Evolutionary conservation across 495 filamentous ascomycete species (phyloP).

Genomic region (Podospora tetraspora): DNA sequence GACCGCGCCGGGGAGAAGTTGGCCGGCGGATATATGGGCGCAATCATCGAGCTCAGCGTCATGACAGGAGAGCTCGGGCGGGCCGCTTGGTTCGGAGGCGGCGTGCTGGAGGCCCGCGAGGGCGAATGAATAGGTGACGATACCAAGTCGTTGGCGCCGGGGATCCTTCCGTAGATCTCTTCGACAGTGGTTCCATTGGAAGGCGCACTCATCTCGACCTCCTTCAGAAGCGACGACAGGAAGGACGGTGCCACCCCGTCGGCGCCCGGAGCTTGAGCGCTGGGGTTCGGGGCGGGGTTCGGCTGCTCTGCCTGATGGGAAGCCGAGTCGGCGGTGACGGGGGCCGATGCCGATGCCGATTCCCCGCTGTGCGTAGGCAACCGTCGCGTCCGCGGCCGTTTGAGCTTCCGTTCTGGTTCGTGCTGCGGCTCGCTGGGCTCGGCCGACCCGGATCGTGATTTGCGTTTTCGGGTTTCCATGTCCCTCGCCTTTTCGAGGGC

Average conservation of each 20-base stretch:
- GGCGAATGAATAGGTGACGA: slow-evolving; percentile 75
- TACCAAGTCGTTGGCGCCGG: slow-evolving; percentile 42
- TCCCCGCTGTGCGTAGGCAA: slow-evolving; percentile 34
- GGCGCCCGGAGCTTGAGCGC: slow-evolving; percentile 14
- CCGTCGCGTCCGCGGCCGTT: slow-evolving; percentile 68
- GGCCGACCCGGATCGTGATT: slow-evolving; percentile 62
- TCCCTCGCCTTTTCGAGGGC: slow-evolving; percentile 79
- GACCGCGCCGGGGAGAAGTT: slow-evolving; percentile 52
- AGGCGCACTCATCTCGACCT: slow-evolving; percentile 68
- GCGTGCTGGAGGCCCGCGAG: slow-evolving; percentile 61
- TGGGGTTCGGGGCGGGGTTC: slow-evolving; percentile 15
- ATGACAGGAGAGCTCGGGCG: slow-evolving; percentile 64
- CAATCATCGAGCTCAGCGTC: slow-evolving; percentile 56
- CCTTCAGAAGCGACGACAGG: slow-evolving; percentile 74
- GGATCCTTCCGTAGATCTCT: slow-evolving; percentile 40
- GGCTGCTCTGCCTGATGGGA: slow-evolving; percentile 31
- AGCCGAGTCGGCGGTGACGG: slow-evolving; percentile 29
- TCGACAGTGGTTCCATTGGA: slow-evolving; percentile 51
- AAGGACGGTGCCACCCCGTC: slow-evolving; percentile 55
- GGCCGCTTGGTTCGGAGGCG: slow-evolving; percentile 56
- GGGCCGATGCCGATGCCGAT: slow-evolving; percentile 30
- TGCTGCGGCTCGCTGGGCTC: slow-evolving; percentile 62
- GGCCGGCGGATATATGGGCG: slow-evolving; percentile 54
- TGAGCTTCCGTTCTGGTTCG: slow-evolving; percentile 68
- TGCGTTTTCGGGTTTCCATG: slow-evolving; percentile 65